These are phyloP conservation scores for Plantago elongata DNA, from an alignment of 257 asterid genomes.

Conservation along the genomic window DNA sequence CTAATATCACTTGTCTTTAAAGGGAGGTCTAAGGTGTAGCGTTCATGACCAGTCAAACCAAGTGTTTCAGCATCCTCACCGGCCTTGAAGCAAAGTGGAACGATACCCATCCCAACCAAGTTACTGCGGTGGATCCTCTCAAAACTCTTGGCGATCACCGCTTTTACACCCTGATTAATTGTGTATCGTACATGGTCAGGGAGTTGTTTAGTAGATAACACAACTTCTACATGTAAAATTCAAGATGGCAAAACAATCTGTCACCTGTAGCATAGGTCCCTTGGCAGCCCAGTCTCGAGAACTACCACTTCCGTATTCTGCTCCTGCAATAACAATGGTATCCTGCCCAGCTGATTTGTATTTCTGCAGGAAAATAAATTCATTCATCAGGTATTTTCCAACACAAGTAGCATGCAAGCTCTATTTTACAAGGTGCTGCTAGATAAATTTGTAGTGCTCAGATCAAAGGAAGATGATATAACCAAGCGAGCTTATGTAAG, in stretches of 20 bases:
- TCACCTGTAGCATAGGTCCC: conserved; percentile 92
- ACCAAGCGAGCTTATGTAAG: too few species aligned
- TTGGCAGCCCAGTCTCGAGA: conserved; percentile 99
- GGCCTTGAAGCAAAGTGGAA: conserved; percentile 85
- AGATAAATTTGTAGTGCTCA: not conserved
- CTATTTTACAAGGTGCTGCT: not conserved
- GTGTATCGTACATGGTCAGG: not conserved
- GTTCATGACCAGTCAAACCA: conserved; percentile 81
- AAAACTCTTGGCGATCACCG: conserved; percentile 87
- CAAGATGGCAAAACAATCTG: not conserved
- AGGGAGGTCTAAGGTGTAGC: conserved; percentile 77
- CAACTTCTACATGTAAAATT: not conserved
- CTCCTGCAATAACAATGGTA: conserved; percentile 85
- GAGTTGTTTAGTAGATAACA: not conserved
- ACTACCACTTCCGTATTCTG: conserved; percentile 98
- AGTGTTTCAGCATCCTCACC: conserved; percentile 83
- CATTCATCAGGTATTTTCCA: not conserved
- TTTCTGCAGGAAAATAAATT: conserved; percentile 40
- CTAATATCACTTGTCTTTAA: conserved; percentile 48
- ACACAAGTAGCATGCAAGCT: not conserved
- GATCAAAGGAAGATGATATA: too few species aligned
- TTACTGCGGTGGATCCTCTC: conserved; percentile 97
- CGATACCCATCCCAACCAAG: conserved; percentile 90
- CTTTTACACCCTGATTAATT: conserved; percentile 79
- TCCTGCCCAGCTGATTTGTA: conserved; percentile 75